phyloP scores from a whole-genome alignment of 306 rosid genomes.

The Rosa multiflora region DNA sequence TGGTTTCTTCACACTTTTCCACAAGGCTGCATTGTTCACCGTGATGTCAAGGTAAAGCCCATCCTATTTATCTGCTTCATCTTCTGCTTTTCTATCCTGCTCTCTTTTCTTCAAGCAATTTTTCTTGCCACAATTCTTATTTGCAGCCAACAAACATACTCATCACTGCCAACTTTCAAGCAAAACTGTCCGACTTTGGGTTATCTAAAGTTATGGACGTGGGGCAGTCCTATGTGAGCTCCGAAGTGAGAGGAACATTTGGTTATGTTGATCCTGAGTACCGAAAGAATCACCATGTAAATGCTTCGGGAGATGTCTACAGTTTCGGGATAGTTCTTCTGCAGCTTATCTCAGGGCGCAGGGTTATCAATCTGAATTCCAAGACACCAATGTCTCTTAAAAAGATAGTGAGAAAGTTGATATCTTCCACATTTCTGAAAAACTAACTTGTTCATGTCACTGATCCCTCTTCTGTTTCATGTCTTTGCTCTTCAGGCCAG shows the following conservation, averaged over 20 bases:
- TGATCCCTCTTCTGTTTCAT: background rate
- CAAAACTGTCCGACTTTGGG: slow-evolving; percentile 69
- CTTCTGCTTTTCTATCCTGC: background rate
- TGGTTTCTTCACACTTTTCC: slow-evolving; percentile 61
- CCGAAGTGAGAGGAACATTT: slow-evolving; percentile 74
- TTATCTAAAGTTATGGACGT: slow-evolving; percentile 57
- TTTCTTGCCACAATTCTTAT: slow-evolving; percentile 12
- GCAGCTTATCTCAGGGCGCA: slow-evolving; percentile 61
- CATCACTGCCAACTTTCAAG: slow-evolving; percentile 47
- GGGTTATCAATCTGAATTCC: slow-evolving; percentile 45
- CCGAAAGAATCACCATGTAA: slow-evolving; percentile 56
- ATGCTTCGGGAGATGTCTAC: slow-evolving; percentile 64
- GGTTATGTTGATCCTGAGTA: slow-evolving; percentile 77
- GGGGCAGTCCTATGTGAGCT: slow-evolving; percentile 59
- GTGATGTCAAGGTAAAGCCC: slow-evolving; percentile 59
- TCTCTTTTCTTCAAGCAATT: slow-evolving; percentile 1
- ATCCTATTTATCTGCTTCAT: background rate
- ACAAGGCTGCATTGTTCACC: slow-evolving; percentile 66
- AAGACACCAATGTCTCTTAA: slow-evolving; percentile 47
- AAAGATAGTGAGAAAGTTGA: slow-evolving; percentile 43
- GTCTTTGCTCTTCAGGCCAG: slow-evolving; percentile 44
- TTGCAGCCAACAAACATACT: slow-evolving; percentile 73
- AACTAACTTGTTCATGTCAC: background rate
- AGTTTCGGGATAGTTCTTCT: slow-evolving; percentile 64
- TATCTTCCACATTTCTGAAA: background rate